phyloP scores from a whole-genome alignment of 2,329 filamentous ascomycete genomes.

The Metarhizium brunneum region DNA sequence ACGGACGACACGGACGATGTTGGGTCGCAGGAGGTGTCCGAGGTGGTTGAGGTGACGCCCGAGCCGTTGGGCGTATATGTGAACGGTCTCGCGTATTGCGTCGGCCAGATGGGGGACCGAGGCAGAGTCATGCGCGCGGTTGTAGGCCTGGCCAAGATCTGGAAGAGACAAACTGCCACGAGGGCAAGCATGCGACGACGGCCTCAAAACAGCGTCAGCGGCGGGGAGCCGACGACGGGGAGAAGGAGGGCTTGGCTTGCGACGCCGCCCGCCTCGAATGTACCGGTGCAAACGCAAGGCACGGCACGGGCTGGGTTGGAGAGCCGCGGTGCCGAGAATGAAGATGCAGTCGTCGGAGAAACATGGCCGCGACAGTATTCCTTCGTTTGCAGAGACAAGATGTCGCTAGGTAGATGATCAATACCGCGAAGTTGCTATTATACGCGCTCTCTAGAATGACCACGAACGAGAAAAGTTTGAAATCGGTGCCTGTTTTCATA shows the following conservation, averaged over 20 bases:
- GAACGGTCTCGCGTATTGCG: slow-evolving; percentile 22
- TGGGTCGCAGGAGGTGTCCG: not conserved
- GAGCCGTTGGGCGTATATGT: slow-evolving; percentile 10
- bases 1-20: not conserved
- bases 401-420: not conserved
- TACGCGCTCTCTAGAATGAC: not conserved
- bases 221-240: not conserved
- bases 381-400: not conserved
- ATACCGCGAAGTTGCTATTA: not conserved
- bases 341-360: too few relatives aligned
- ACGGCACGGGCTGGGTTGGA: not conserved
- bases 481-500: not conserved
- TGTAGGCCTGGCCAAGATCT: slow-evolving; percentile 2
- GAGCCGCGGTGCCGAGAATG: not conserved
- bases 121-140: not conserved
- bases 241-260: not conserved
- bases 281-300: too few relatives aligned
- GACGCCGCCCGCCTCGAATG: not conserved
- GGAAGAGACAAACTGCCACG: not conserved
- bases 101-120: slow-evolving; percentile 19
- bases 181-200: not conserved
- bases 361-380: not conserved
- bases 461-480: not conserved
- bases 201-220: not conserved
- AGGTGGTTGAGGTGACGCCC: not conserved